Evolutionary conservation across 495 filamentous ascomycete species (phyloP).

Genomic region (Trichoderma orchidacearum): DNA sequence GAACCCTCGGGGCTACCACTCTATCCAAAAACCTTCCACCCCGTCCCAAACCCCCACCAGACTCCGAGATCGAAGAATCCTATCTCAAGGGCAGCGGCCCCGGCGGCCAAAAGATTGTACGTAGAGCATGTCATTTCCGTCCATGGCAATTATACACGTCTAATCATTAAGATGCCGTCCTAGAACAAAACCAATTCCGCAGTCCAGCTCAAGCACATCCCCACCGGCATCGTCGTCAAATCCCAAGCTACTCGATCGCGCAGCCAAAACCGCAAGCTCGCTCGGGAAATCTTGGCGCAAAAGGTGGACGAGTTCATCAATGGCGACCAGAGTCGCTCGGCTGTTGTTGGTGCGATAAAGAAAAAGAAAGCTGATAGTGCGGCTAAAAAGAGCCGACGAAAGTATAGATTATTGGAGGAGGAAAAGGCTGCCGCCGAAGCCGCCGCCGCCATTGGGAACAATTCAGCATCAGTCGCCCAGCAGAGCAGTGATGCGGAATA

Average conservation of each 20-base stretch:
- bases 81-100: slow-evolving; percentile 90
- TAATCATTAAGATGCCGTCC: neutral
- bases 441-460: neutral
- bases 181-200: slow-evolving; percentile 96
- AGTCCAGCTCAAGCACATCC: slow-evolving; percentile 82
- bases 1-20: slow-evolving; percentile 4
- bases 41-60: slow-evolving; percentile 53
- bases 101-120: slow-evolving; percentile 85
- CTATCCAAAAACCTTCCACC: slow-evolving; percentile 44
- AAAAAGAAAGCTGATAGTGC: slow-evolving; percentile 33
- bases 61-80: slow-evolving; percentile 64
- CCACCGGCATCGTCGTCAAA: slow-evolving; percentile 83
- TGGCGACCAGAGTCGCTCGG: slow-evolving; percentile 28
- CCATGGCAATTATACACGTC: no score
- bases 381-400: slow-evolving; percentile 33
- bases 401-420: slow-evolving; percentile 34
- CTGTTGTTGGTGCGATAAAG: slow-evolving; percentile 25
- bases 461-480: neutral
- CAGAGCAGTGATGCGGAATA: slow-evolving; percentile 1
- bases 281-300: slow-evolving; percentile 62
- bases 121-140: no score
- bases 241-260: slow-evolving; percentile 81
- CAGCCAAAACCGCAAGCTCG: slow-evolving; percentile 78
- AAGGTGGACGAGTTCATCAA: slow-evolving; percentile 53
- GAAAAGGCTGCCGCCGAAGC: slow-evolving; percentile 13